Percentiles rank a stretch among this genome's conserved stretches.
These are phyloP conservation scores for Yamadazyma takamatsuzukensis DNA, from an alignment of 805 yeast genomes.

Conservation along the genomic window DNA sequence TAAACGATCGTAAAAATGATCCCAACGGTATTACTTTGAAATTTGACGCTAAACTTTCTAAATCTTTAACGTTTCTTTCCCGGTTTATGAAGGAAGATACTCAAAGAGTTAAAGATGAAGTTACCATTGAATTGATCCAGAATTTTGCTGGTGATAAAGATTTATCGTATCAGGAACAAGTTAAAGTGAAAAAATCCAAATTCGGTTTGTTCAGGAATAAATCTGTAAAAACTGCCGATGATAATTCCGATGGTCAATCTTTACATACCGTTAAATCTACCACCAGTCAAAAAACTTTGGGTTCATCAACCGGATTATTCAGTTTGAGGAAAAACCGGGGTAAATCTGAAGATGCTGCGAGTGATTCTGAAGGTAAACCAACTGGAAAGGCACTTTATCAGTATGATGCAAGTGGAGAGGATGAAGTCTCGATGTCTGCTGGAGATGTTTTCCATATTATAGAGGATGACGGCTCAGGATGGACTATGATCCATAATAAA, in stretches of 20 bases:
- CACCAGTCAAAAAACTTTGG: slow-evolving; percentile 25
- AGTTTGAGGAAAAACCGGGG: slow-evolving; percentile 34
- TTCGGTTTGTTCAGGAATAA: slow-evolving; percentile 49
- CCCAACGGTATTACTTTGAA: slow-evolving; percentile 40
- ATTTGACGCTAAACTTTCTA: slow-evolving; percentile 51
- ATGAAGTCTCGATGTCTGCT: slow-evolving; percentile 60
- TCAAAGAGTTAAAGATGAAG: slow-evolving; percentile 69
- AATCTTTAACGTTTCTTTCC: slow-evolving; percentile 51
- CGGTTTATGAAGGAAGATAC: slow-evolving; percentile 73
- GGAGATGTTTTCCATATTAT: slow-evolving; percentile 62
- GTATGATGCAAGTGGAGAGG: slow-evolving; percentile 67
- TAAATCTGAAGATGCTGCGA: slow-evolving; percentile 19
- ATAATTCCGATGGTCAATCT: slow-evolving; percentile 25
- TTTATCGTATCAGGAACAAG: slow-evolving; percentile 52
- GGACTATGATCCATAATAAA: slow-evolving; percentile 64
- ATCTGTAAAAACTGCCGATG: slow-evolving; percentile 7
- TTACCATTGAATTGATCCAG: slow-evolving; percentile 86
- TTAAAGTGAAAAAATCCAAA: slow-evolving; percentile 51
- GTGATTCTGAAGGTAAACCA: slow-evolving; percentile 9
- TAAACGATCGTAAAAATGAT: slow-evolving; percentile 28
- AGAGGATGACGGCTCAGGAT: slow-evolving; percentile 89
- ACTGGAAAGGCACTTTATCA: slow-evolving; percentile 56
- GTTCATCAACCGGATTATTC: slow-evolving; percentile 28
- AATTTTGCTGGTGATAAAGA: slow-evolving; percentile 77
- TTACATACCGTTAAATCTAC: slow-evolving; percentile 30